These are phyloP conservation scores for Talaromyces piceae DNA, from an alignment of 2,329 filamentous ascomycete genomes.

Conservation along the genomic window DNA sequence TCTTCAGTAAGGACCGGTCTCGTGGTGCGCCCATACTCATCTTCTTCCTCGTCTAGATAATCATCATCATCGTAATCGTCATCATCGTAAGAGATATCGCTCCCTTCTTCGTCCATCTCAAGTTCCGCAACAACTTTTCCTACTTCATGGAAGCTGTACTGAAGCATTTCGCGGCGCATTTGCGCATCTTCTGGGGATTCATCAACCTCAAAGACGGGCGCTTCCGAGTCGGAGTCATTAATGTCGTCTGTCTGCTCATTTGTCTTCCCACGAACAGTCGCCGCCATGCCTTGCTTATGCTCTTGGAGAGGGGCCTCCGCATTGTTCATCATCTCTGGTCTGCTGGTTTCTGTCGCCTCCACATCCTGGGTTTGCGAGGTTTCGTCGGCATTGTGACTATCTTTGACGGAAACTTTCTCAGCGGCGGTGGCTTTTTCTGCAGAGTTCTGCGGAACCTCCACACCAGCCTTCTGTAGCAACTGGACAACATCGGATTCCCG, in stretches of 20 bases:
- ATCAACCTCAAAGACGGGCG: constrained; percentile 58
- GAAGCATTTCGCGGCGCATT: constrained; percentile 78
- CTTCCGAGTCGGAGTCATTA: constrained; percentile 17
- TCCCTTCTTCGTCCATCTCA: constrained; percentile 62
- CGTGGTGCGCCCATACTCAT: constrained; percentile 68
- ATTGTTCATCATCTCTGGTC: neutral
- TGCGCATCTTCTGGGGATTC: constrained; percentile 75
- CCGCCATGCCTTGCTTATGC: neutral
- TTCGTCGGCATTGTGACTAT: neutral
- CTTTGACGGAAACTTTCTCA: neutral
- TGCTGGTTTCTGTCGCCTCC: neutral
- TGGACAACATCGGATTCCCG: constrained; percentile 62
- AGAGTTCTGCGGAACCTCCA: constrained; percentile 23
- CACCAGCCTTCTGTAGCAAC: constrained; percentile 68
- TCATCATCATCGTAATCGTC: constrained; percentile 48
- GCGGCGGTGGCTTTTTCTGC: neutral
- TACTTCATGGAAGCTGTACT: constrained; percentile 81
- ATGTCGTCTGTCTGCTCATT: constrained; percentile 13
- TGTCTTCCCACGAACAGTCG: neutral
- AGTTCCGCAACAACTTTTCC: constrained; percentile 89
- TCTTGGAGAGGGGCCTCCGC: neutral
- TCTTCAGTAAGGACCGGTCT: constrained; percentile 61
- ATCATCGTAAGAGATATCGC: constrained; percentile 45
- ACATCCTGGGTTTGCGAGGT: neutral
- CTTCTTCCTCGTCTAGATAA: constrained; percentile 59